Base-by-base conservation (phyloP, 129 eudicot species). In the Artemisia argyi region DNA sequence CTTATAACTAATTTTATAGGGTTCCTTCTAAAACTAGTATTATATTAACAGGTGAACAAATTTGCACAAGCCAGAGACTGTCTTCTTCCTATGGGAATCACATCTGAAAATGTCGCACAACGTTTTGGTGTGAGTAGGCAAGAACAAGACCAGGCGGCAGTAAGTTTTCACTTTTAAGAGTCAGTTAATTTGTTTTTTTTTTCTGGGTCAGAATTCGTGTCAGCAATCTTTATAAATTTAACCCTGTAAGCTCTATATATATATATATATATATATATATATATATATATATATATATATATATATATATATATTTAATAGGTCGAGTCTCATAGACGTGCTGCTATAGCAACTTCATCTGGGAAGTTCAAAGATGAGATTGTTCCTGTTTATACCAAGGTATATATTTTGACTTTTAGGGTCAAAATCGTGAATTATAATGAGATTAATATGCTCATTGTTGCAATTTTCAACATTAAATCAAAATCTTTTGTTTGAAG, bases 51-150 rank as follows among this genome's bases (percentile, higher is more conserved):
- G 94, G 94, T 66, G n/a, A 81, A 87, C 17, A 59, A 10, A 46
- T 82, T 85, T 72, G 66, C 80, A 71, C 94, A 87, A 85, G 94
- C 94, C 19, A 72, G 61, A 64, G 90, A 85, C 49, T 87, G 94
- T 77, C 90, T 87, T 72, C 87, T 87, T 61, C 94, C 94, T 12
- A 87, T 87, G 94, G 94, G 94, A 20, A 74, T 87, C 53, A 87
- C 94, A 66, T 84, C 94, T 13, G 94, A 87, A 73, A 87, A 87
- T 69, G 94, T 87, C 49, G 85, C 90, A 46, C 76, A 80, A 3
- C 90, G 87, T 64, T 87, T 82, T 78, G 90, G 94, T 26, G 80
- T 87, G 48, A 85, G 87, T 52, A 77, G 90, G 72, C 74, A 82
- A 82, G 94, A 87, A 74, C 94, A 87, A 68, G 94, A 85, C 54